Percentiles rank a stretch among this genome's conserved stretches.
Conservation (phyloP, 1,284 basidiomycete species). For the Sanghuangporus weigelae region DNA sequence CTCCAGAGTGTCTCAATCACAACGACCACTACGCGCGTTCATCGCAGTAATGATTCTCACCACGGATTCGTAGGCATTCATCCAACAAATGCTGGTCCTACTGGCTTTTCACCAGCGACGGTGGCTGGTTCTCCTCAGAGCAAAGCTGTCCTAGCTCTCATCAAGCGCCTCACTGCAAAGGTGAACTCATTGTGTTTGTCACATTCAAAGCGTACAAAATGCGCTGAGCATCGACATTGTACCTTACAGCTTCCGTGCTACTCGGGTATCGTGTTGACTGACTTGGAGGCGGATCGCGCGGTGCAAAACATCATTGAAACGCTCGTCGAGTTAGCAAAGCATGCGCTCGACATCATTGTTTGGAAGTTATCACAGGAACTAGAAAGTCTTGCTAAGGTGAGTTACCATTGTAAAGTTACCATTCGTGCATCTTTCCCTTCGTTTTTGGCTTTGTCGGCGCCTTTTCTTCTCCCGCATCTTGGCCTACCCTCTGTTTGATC, state of each 20-base stretch:
- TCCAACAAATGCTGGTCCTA: constrained; percentile 26
- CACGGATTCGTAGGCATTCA: constrained; percentile 34
- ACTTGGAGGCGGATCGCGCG: constrained; percentile 70
- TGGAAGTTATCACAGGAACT: constrained; percentile 73
- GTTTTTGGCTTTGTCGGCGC: not conserved
- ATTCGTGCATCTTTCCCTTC: not conserved
- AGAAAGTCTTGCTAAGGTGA: constrained; percentile 73
- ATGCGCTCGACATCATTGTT: constrained; percentile 73
- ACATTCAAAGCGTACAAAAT: not conserved
- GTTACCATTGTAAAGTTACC: constrained; percentile 23
- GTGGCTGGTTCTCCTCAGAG: constrained; percentile 51
- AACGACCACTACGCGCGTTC: constrained; percentile 32
- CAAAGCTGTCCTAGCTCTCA: constrained; percentile 66
- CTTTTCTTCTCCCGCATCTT: not conserved
- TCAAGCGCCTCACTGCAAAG: constrained; percentile 70
- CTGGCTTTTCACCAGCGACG: constrained; percentile 25
- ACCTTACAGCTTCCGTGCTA: constrained; percentile 73
- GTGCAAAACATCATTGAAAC: constrained; percentile 72
- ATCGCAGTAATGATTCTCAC: constrained; percentile 47
- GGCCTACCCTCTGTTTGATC: not conserved
- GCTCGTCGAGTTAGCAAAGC: constrained; percentile 70
- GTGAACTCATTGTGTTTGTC: constrained; percentile 28
- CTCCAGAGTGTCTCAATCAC: constrained; percentile 19
- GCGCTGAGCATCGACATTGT: not conserved
- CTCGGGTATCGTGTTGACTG: constrained; percentile 69